These are phyloP conservation scores for Parafenestella ontariensis DNA, from an alignment of 2,329 filamentous ascomycete species.

Conservation along the genomic window DNA sequence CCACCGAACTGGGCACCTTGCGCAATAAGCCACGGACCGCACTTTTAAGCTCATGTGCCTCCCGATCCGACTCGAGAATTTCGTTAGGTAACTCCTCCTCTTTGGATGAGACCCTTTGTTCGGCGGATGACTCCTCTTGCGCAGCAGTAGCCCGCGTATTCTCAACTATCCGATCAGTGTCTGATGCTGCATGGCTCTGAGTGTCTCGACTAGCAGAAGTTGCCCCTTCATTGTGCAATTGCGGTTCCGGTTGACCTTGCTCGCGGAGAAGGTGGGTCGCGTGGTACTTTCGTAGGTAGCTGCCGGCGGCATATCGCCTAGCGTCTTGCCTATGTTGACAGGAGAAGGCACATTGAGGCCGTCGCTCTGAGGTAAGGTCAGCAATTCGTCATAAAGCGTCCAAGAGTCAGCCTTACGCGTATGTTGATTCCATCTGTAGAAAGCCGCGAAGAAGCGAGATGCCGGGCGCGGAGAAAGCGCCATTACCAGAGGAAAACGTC, in stretches of 20 bases:
- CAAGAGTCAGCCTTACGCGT: slow-evolving; percentile 29
- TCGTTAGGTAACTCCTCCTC: slow-evolving; percentile 2
- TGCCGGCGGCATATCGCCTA: slow-evolving; percentile 1
- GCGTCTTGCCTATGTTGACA: neutral
- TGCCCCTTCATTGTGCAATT: slow-evolving; percentile 3
- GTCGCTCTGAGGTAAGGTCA: slow-evolving; percentile 18
- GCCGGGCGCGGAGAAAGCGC: slow-evolving; percentile 28
- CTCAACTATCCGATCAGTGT: neutral
- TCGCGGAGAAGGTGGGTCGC: slow-evolving; percentile 16
- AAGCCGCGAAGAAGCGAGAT: slow-evolving; percentile 52
- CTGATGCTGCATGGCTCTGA: neutral
- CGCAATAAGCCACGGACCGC: slow-evolving; percentile 56
- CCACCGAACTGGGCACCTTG: slow-evolving; percentile 63
- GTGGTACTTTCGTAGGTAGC: slow-evolving; percentile 14
- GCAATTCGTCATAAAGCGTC: neutral
- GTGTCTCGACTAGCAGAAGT: neutral
- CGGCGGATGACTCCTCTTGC: neutral
- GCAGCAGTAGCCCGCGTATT: neutral
- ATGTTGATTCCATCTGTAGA: slow-evolving; percentile 52
- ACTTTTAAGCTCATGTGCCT: slow-evolving; percentile 11
- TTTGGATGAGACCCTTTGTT: neutral
- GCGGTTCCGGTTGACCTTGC: slow-evolving; percentile 8
- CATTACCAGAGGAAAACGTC: slow-evolving; percentile 12
- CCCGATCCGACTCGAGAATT: slow-evolving; percentile 2
- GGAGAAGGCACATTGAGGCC: slow-evolving; percentile 6